Base-by-base conservation (phyloP, 495 filamentous ascomycete species). In the Chaetomium cochliodes region DNA sequence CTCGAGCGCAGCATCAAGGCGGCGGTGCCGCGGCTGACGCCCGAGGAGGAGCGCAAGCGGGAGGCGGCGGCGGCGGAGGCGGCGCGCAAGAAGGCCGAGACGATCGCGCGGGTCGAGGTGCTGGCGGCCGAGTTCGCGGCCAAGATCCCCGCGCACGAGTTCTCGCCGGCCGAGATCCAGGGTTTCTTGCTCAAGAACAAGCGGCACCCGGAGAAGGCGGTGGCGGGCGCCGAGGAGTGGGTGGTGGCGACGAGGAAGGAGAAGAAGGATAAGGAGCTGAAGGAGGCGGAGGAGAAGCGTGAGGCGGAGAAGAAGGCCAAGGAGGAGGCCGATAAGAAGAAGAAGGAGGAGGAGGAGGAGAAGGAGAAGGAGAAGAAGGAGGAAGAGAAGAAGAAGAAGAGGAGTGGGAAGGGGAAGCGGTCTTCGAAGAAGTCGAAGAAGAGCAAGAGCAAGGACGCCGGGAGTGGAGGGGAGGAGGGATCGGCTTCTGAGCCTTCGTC, bases 81-180 rank as follows among this genome's bases (percentile, higher is more conserved):
- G 51, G 60, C 52, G 7, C 59, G 58, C 28, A 74, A 72, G 52
- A 77, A 73, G 63, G 76, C 78, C 2, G 76, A 73, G 52, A 75
- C 76, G 30, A 70, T 77, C 15, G 69, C 66, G 15, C 63, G 55
- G 16, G 72, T 81, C 22, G 67, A 72, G 5, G 62, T 37, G n/a
- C 65, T 83, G 8, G 76, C 89, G 0, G 69, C 70, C 2, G 70
- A 83, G 51, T 93, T 96, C 71, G 84, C 89, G 0, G 68, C 74
- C 11, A 70, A 75, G 46, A 74, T 96, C 15, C 91, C 91, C 0
- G 79, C 78, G 22, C 78, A 80, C 25, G 84, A 84, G 65, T 90
- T 92, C 67, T 86, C 83, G 20, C 88, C 90, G 0, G 90, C 90
- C 13, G 90, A 92, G 78, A 85, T 93, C 41, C 90, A 93, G 74